Base-by-base conservation (phyloP, 495 filamentous ascomycete species). In the Schizothecium vesticola region DNA sequence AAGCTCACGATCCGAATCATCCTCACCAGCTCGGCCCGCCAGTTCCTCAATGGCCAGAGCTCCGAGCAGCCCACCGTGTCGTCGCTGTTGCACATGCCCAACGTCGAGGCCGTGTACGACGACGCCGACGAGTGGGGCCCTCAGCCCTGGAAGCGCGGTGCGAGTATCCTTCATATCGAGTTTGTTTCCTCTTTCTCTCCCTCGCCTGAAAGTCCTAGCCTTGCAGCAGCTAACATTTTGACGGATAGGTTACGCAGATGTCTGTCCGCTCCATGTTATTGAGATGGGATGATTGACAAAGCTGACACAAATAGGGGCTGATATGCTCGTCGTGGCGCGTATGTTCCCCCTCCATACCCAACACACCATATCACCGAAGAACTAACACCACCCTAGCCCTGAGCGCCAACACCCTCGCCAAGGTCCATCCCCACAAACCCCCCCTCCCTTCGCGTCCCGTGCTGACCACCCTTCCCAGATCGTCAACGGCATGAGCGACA, bases 161-260 rank as follows among this genome's bases (percentile, higher is more conserved):
- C 82, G 24, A 77, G 78, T 3, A 92, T 98, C 29, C 78, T 97
- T 59, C 94, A 98, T 71, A 97, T 98, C 67, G 92, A 95, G 78
- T 79, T 92, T 65, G 82, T 92, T 56, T 83, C 86, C 19, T 16
- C 64, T 60, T 51, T 59, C 25, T 22, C 24, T 8, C 22, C 36
- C 12, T 21, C 23, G 21, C 23, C 26, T 29, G 10, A 26, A 8
- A 58, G n/a, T n/a, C n/a, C n/a, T n/a, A n/a, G n/a, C 0, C 7
- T 25, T 1, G 61, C 56, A 43, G 13, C 36, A 43, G 13, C 36
- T 43, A 3, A 43, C 36, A 43, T 16, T 43, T 2, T n/a, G 28
- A 36, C 62, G 26, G 21, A 31, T 59, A 74, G 72, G 26, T 16
- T 74, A 22, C 51, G 73, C 26, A 73, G 73, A 73, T 75, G 73